Evolutionary conservation across 1,284 basidiomycete genomes (phyloP).

Genomic region (Ustilago cynodontis): DNA sequence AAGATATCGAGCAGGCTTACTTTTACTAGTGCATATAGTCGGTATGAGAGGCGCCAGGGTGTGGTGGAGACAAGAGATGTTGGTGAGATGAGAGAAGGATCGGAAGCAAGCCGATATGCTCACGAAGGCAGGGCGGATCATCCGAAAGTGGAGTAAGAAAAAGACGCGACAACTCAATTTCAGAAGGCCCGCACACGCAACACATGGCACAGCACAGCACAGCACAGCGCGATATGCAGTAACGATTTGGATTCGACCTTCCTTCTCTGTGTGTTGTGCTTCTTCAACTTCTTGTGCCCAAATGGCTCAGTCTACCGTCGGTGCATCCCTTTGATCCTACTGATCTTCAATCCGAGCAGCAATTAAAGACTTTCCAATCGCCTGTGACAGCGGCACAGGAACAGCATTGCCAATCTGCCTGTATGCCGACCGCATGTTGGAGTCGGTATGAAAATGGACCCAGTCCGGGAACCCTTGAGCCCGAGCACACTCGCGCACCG

Average conservation of each 20-base stretch:
- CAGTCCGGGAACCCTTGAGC: conserved; percentile 48
- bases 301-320: not conserved
- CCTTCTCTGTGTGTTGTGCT: not conserved
- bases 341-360: conserved; percentile 22
- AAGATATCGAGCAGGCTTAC: not conserved
- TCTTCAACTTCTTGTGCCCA: not conserved
- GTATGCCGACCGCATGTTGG: conserved; percentile 26
- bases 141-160: conserved; percentile 40
- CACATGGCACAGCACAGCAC: not conserved
- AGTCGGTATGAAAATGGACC: conserved; percentile 27
- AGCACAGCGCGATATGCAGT: not conserved
- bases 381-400: conserved; percentile 27
- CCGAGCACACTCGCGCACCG: conserved; percentile 43
- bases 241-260: not conserved
- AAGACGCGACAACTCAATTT: not conserved
- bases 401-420: conserved; percentile 51
- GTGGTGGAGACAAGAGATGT: not conserved
- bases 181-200: not conserved
- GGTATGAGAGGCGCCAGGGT: not conserved
- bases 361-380: conserved; percentile 16
- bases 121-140: conserved; percentile 12
- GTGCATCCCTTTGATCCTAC: too few species aligned
- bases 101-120: conserved; percentile 33
- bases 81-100: conserved; percentile 8
- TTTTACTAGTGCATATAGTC: conserved; percentile 1